These are phyloP conservation scores for Beauveria sp. DNA, from an alignment of 2,329 filamentous ascomycete genomes.

Conservation along the genomic window DNA sequence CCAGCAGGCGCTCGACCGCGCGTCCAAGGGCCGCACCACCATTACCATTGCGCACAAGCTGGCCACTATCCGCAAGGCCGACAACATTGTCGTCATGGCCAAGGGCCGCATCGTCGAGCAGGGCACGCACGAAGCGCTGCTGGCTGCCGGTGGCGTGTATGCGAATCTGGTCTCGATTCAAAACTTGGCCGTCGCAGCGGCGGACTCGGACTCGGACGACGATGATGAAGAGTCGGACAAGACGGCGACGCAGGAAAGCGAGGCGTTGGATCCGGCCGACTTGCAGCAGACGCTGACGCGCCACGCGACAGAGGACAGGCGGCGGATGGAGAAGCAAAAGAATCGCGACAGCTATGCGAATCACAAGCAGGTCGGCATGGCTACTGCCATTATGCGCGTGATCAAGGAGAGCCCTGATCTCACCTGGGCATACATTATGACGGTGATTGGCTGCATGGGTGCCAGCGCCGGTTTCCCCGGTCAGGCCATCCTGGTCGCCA, in stretches of 20 bases:
- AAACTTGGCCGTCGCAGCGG: constrained; percentile 23
- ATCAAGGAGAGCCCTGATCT: constrained; percentile 31
- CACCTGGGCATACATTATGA: constrained; percentile 26
- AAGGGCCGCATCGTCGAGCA: constrained; percentile 20
- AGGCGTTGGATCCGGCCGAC: constrained; percentile 14
- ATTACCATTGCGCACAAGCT: constrained; percentile 57
- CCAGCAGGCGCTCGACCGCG: constrained; percentile 43
- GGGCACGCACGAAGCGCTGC: constrained; percentile 37
- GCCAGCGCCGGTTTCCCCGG: constrained; percentile 30
- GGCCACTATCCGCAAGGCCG: constrained; percentile 26
- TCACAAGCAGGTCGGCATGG: constrained; percentile 23
- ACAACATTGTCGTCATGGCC: constrained; percentile 24
- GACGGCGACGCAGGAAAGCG: neutral
- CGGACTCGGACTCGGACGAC: constrained; percentile 13
- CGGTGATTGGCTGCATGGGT: constrained; percentile 23
- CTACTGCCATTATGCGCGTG: constrained; percentile 25
- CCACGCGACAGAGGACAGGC: constrained; percentile 22
- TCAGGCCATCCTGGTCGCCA: constrained; percentile 35
- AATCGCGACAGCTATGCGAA: constrained; percentile 30
- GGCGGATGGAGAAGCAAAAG: constrained; percentile 24
- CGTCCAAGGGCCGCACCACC: constrained; percentile 49
- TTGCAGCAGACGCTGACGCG: constrained; percentile 24
- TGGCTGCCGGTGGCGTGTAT: constrained; percentile 42
- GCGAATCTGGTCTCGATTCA: constrained; percentile 39
- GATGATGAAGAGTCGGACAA: constrained; percentile 4